Evolutionary conservation across 805 yeast genomes (phyloP), one percentile per base, ranked within the genome.

Genomic region (Hanseniaspora nectarophila): DNA sequence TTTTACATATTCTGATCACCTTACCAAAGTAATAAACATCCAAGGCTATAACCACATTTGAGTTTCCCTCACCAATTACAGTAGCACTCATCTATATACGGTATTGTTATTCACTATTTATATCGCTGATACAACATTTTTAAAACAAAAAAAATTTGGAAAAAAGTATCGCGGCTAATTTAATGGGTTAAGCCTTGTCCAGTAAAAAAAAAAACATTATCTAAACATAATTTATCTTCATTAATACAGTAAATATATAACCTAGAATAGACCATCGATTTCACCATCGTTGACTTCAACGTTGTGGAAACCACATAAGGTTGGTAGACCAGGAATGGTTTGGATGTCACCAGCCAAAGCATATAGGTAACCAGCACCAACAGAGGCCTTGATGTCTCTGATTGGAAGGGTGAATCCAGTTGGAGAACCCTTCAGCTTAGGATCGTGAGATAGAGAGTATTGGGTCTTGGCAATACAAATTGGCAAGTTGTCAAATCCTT

Each of bases 381-480:
- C 75, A 20, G 84, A 78, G 16, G 82, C 81, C 64, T 85, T 76
- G 54, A 84, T 80, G 59, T 84, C 94, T 70, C 90, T 75, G 59
- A 84, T 80, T 54, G 94, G 94, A 71, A 84, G 80, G 37, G 73
- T 78, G 70, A 83, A 84, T 1, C 82, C 90, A 20, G 79, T 74
- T 59, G 94, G 94, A 54, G 82, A 90, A 67, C 90, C 90, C 71
- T 84, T 84, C 70, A 83, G 73, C 43, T 75, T 76, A 26, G 92
- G 85, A 68, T 84, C 94, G 63, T 83, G 92, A 7, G 90, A 82
- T 60, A 84, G 70, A 16, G 92, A 84, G 67, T 84, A 84, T 67
- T 84, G 94, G 4, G 94, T 84, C 72, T 84, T 84, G 42, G 94
- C 94, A 62, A 84, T 76, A 72, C 94, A 84, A 59, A 84, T 79